A percentile compares a stretch with the other conserved stretches of the same genome.
These are phyloP conservation scores for Colletotrichum musae DNA, from an alignment of 2,329 filamentous ascomycete species.

Conservation along the genomic window DNA sequence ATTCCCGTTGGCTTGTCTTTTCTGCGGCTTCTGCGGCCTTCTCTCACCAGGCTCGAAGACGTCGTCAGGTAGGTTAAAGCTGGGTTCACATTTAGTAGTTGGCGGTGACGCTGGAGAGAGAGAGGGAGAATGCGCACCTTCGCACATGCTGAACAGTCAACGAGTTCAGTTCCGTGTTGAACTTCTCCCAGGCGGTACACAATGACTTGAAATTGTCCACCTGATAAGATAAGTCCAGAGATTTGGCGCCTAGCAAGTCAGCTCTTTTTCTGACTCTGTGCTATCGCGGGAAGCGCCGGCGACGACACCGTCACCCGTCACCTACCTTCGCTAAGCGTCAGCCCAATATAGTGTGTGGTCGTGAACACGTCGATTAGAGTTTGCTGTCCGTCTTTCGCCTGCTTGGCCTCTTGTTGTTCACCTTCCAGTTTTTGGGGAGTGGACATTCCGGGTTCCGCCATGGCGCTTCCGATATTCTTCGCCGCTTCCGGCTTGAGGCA, in stretches of 20 bases:
- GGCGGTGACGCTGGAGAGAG: neutral
- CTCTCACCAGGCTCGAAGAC: constrained; percentile 87
- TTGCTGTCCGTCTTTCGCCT: neutral
- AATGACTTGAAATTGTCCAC: constrained; percentile 90
- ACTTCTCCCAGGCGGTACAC: constrained; percentile 83
- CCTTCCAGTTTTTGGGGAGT: constrained; percentile 38
- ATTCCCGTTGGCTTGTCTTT: constrained; percentile 52
- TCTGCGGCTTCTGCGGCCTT: constrained; percentile 71
- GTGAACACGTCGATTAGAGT: constrained; percentile 76
- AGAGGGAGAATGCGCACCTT: constrained; percentile 72
- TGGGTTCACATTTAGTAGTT: constrained; percentile 53
- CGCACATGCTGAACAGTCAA: constrained; percentile 87
- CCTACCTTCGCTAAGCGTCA: constrained; percentile 83
- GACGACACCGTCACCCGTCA: constrained; percentile 35
- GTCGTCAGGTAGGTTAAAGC: constrained; percentile 89
- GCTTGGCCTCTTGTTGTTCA: neutral
- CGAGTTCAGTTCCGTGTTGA: constrained; percentile 81
- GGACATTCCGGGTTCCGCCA: constrained; percentile 30
- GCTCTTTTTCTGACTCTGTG: constrained; percentile 34
- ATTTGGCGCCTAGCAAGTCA: constrained; percentile 72
- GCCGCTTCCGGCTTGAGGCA: neutral
- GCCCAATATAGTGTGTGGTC: constrained; percentile 93
- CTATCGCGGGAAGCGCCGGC: neutral
- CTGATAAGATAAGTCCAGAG: constrained; percentile 83
- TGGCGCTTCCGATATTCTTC: neutral